A percentile compares a stretch with the other conserved stretches of the same genome.
phyloP scores from a whole-genome alignment of 139 green algal species.

The Micractinium conductrix region DNA sequence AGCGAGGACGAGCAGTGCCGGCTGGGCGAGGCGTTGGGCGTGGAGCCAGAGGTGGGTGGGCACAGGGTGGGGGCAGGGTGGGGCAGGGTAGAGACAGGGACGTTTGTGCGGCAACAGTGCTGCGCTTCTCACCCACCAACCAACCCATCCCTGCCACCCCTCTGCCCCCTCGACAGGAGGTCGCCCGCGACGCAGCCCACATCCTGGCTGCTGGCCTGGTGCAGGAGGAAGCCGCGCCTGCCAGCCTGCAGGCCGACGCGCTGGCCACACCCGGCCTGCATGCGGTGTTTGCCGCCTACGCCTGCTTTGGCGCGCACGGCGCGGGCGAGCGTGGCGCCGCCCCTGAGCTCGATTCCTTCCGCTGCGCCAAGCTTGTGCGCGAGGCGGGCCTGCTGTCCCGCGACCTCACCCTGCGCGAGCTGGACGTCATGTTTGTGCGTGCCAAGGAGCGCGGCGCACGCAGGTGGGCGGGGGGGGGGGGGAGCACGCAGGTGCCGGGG shows the following conservation, averaged over 20 bases:
- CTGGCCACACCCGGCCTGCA: background rate
- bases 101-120: background rate
- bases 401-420: background rate
- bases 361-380: slow-evolving; percentile 13
- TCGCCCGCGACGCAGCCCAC: background rate
- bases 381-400: slow-evolving; percentile 14
- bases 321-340: background rate
- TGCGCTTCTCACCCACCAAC: background rate
- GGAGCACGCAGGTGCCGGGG: background rate
- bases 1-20: background rate
- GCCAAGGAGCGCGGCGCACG: background rate
- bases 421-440: slow-evolving; percentile 15
- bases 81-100: too few species aligned
- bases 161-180: background rate
- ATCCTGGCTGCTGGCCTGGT: background rate
- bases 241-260: background rate
- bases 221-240: background rate
- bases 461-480: background rate
- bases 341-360: slow-evolving; percentile 19
- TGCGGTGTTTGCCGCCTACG: background rate
- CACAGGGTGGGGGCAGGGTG: background rate
- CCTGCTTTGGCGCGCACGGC: slow-evolving; percentile 4
- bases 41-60: background rate
- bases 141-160: background rate
- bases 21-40: background rate